Conservation (phyloP, 176 grass and related monocot species). For the Aegilops bicornis region DNA sequence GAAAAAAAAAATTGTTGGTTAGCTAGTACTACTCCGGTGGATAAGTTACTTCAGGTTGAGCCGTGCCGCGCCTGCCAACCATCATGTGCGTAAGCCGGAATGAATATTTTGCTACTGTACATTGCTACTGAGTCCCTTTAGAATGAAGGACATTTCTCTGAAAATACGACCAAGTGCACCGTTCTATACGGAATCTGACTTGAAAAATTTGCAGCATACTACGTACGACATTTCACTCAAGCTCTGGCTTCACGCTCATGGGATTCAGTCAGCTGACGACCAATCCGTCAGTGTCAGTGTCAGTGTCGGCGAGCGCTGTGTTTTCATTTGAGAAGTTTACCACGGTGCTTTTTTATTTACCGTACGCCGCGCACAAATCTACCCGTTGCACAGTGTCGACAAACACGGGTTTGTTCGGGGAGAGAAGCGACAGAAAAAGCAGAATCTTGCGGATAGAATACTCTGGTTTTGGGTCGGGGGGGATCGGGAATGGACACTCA, state of each 20-base stretch:
- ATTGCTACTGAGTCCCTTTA: background rate
- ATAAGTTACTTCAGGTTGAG: background rate
- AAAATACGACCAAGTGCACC: background rate
- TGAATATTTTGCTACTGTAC: background rate
- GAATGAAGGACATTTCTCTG: background rate
- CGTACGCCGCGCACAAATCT: no score
- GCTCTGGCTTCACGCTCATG: background rate
- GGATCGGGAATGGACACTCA: constrained; percentile 18
- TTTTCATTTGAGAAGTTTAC: no score
- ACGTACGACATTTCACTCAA: no score
- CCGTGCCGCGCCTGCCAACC: background rate
- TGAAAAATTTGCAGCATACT: background rate
- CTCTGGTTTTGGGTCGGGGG: no score
- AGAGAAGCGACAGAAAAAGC: no score
- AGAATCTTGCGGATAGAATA: no score
- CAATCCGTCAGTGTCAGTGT: background rate
- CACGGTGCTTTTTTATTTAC: no score
- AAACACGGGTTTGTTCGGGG: no score
- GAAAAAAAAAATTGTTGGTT: no score
- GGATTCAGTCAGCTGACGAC: background rate
- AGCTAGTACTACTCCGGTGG: background rate
- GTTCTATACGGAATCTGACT: background rate
- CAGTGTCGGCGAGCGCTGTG: background rate
- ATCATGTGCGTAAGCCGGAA: background rate
- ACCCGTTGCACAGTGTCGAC: no score